Percentiles rank a stretch among this genome's conserved stretches.
These are phyloP conservation scores for Geotrichum bryndzae DNA, from an alignment of 1,139 yeast genomes.

Conservation along the genomic window DNA sequence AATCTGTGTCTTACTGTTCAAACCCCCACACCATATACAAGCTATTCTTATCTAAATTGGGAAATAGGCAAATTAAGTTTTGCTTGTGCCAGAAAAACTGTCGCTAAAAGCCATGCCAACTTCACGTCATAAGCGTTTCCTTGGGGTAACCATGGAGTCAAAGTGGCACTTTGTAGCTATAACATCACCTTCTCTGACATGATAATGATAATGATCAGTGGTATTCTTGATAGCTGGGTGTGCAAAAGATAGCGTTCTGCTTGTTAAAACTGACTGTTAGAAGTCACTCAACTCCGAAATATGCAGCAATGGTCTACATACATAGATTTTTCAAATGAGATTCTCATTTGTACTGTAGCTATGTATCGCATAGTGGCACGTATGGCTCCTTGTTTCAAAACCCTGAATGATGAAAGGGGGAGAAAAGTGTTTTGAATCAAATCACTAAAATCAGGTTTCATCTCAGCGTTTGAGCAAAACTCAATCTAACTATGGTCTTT, in stretches of 20 bases:
- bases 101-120: too few species aligned
- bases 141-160: too few species aligned
- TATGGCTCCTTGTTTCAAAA: neutral
- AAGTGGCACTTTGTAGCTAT: neutral
- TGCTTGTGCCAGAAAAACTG: too few species aligned
- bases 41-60: too few species aligned
- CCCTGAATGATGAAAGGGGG: neutral
- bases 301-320: neutral
- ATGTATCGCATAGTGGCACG: neutral
- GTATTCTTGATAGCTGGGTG: neutral
- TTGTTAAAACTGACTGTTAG: neutral
- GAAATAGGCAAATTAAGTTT: too few species aligned
- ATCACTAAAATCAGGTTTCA: neutral
- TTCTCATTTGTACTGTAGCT: neutral
- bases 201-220: neutral
- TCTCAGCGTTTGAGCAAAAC: neutral
- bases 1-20: too few species aligned
- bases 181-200: neutral
- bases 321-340: neutral
- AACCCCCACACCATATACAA: too few species aligned
- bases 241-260: neutral
- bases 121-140: too few species aligned
- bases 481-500: neutral
- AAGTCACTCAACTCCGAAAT: neutral
- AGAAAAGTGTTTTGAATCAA: neutral